Conservation (phyloP, 2,329 filamentous ascomycete genomes). For the Diaporthe sp. region DNA sequence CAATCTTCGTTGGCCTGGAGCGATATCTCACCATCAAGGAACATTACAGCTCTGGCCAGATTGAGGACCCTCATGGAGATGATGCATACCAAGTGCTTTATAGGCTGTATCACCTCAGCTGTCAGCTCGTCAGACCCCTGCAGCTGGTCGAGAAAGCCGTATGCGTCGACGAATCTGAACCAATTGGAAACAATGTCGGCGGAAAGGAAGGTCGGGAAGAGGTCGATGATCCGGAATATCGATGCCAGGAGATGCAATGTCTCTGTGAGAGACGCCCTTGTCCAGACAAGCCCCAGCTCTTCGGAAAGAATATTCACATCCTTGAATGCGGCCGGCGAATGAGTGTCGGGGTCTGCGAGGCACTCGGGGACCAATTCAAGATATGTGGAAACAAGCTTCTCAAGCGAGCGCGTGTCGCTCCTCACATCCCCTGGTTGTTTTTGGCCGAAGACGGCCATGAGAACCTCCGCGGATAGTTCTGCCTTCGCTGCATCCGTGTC, state of each 20-base stretch:
- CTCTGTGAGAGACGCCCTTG: slow-evolving; percentile 76
- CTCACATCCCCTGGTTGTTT: slow-evolving; percentile 18
- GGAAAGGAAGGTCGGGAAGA: slow-evolving; percentile 68
- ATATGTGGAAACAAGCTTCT: slow-evolving; percentile 63
- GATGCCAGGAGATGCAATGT: slow-evolving; percentile 81
- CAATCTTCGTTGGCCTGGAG: slow-evolving; percentile 60
- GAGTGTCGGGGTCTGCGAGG: slow-evolving; percentile 64
- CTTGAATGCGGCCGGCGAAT: slow-evolving; percentile 61
- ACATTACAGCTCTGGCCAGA: slow-evolving; percentile 69
- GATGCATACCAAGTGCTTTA: slow-evolving; percentile 79
- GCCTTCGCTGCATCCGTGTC: slow-evolving; percentile 43
- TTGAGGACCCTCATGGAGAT: slow-evolving; percentile 82
- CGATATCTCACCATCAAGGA: slow-evolving; percentile 65
- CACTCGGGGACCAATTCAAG: slow-evolving; percentile 62
- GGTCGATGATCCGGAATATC: slow-evolving; percentile 78
- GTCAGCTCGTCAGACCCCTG: slow-evolving; percentile 64
- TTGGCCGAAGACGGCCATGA: slow-evolving; percentile 44
- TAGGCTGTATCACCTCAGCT: slow-evolving; percentile 68
- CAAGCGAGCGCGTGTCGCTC: slow-evolving; percentile 48
- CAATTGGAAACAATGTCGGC: slow-evolving; percentile 75
- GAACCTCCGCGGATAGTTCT: slow-evolving; percentile 42
- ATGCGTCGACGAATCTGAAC: slow-evolving; percentile 80
- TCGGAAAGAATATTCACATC: slow-evolving; percentile 57
- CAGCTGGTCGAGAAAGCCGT: slow-evolving; percentile 78
- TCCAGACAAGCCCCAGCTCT: slow-evolving; percentile 71